phyloP scores from a whole-genome alignment of 2,329 filamentous ascomycete genomes.

The Didymella arachidicola region DNA sequence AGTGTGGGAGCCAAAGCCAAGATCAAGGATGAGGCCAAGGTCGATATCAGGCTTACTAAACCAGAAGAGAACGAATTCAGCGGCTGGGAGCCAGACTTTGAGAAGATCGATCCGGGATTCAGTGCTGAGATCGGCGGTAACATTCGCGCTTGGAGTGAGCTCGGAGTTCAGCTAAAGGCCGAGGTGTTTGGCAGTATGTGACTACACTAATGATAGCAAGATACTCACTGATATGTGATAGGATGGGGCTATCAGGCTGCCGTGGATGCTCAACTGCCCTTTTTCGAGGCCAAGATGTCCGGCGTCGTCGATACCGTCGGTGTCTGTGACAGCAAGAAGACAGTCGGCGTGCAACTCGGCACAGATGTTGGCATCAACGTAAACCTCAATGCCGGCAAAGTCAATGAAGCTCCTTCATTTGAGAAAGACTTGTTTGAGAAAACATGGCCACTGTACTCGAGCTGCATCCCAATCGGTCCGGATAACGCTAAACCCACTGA shows the following conservation, averaged over 20 bases:
- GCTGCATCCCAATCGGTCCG: conserved; percentile 29
- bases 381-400: conserved; percentile 31
- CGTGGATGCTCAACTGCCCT: conserved; percentile 33
- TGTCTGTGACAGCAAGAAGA: conserved; percentile 31
- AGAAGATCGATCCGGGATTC: conserved; percentile 30
- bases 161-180: conserved; percentile 32
- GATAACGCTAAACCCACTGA: conserved; percentile 26
- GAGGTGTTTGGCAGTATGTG: conserved; percentile 29
- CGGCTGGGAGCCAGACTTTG: conserved; percentile 31
- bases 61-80: conserved; percentile 28
- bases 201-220: neutral
- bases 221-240: conserved; percentile 5
- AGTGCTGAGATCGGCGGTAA: conserved; percentile 29
- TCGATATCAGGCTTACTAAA: conserved; percentile 21
- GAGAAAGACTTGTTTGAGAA: conserved; percentile 32
- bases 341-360: conserved; percentile 25
- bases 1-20: conserved; percentile 31
- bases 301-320: conserved; percentile 23
- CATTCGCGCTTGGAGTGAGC: conserved; percentile 32
- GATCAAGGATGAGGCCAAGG: conserved; percentile 28
- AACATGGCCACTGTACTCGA: conserved; percentile 30
- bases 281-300: conserved; percentile 27
- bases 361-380: conserved; percentile 34
- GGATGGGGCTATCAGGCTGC: conserved; percentile 34
- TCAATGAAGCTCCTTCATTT: conserved; percentile 27